A percentile compares a stretch with the other conserved stretches of the same genome.
Conservation (phyloP, 352 stramenopile genomes). For the Phytophthora litchii region DNA sequence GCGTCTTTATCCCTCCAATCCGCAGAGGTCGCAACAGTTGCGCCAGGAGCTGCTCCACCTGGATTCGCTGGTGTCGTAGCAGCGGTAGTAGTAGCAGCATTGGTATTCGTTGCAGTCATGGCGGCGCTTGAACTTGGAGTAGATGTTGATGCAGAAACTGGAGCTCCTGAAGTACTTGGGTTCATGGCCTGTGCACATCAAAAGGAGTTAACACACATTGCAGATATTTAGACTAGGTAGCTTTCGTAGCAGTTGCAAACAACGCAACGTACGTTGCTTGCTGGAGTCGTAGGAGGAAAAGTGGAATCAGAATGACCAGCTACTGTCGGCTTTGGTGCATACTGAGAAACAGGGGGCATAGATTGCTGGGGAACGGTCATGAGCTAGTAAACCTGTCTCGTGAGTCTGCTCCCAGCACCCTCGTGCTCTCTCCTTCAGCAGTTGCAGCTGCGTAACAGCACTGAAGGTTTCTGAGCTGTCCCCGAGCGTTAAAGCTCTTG, state of each 20-base stretch:
- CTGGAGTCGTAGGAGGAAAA: slow-evolving; percentile 26
- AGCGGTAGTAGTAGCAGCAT: slow-evolving; percentile 1
- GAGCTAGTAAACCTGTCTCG: slow-evolving; percentile 30
- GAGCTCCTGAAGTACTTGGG: slow-evolving; percentile 23
- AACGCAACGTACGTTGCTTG: slow-evolving; percentile 36
- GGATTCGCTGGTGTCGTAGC: background rate
- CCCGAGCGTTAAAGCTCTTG: slow-evolving; percentile 1
- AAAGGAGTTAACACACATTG: slow-evolving; percentile 1
- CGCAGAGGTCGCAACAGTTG: slow-evolving; percentile 26
- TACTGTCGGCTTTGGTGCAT: slow-evolving; percentile 56
- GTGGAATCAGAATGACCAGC: slow-evolving; percentile 45
- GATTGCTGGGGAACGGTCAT: slow-evolving; percentile 73
- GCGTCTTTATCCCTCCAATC: slow-evolving; percentile 90
- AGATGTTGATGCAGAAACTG: slow-evolving; percentile 23
- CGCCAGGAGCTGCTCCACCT: slow-evolving; percentile 3
- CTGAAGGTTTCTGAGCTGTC: slow-evolving; percentile 9
- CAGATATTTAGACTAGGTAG: slow-evolving; percentile 6
- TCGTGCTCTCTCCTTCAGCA: slow-evolving; percentile 13
- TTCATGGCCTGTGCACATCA: slow-evolving; percentile 32
- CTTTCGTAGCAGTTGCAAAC: background rate
- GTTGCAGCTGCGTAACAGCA: slow-evolving; percentile 2
- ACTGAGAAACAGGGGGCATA: slow-evolving; percentile 77
- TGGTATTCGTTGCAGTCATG: slow-evolving; percentile 28
- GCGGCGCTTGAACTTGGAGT: slow-evolving; percentile 19
- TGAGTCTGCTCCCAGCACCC: slow-evolving; percentile 7